Conservation (phyloP, 495 filamentous ascomycete species). For the Hypoxylon fragiforme region DNA sequence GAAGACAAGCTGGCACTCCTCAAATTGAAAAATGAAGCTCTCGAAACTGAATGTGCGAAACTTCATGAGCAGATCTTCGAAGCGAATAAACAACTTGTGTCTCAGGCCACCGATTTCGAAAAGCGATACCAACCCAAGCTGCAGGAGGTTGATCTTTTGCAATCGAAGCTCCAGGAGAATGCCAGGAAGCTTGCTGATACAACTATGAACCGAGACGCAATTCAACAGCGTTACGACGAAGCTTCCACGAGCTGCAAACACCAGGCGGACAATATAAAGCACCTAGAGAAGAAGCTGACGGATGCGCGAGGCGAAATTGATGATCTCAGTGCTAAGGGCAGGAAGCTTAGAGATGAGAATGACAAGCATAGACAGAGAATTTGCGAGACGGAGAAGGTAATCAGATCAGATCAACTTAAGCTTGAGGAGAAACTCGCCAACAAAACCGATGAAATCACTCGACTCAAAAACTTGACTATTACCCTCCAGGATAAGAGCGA, state of each 20-base stretch:
- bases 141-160: background rate
- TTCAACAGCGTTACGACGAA: constrained; percentile 2
- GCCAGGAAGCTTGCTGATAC: constrained; percentile 1
- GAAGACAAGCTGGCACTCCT: constrained; percentile 8
- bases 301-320: background rate
- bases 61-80: constrained; percentile 1
- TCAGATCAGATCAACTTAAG: no score
- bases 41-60: constrained; percentile 5
- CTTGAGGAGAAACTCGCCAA: no score
- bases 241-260: background rate
- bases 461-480: no score
- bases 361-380: no score
- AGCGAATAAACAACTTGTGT: background rate
- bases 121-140: background rate
- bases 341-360: no score
- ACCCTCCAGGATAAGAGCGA: no score
- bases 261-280: background rate
- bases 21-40: constrained; percentile 1
- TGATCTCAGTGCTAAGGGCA: background rate
- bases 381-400: no score
- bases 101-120: background rate
- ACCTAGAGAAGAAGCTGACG: background rate
- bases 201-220: background rate
- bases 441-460: no score
- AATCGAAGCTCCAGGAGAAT: constrained; percentile 5